These are phyloP conservation scores for Coemansia linderi DNA, from an alignment of 371 early-diverging fungal genomes.

Conservation along the genomic window DNA sequence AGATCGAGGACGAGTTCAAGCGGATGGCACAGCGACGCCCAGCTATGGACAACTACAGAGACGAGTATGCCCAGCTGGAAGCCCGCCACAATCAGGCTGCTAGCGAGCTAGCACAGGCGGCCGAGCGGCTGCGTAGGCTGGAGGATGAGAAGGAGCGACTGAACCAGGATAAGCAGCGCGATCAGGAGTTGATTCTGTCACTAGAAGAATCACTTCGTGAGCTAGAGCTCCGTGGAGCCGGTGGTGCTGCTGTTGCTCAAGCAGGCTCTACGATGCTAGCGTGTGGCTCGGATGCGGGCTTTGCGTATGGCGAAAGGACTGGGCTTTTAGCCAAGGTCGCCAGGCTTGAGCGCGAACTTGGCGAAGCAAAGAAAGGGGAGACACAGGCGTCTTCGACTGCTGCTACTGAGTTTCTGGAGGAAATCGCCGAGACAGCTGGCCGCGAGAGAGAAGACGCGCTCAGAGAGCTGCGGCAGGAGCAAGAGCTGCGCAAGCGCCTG, in stretches of 20 bases:
- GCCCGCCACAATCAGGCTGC: conserved; percentile 67
- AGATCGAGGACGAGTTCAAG: conserved; percentile 84
- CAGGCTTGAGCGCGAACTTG: conserved; percentile 76
- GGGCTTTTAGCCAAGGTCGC: conserved; percentile 66
- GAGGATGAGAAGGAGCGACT: conserved; percentile 65
- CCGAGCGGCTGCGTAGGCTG: conserved; percentile 64
- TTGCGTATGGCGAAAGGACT: conserved; percentile 60
- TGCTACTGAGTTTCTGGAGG: conserved; percentile 37
- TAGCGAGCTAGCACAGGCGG: conserved; percentile 71
- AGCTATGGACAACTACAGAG: conserved; percentile 83
- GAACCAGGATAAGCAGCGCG: conserved; percentile 63
- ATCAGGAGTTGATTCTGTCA: conserved; percentile 72
- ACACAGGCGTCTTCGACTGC: conserved; percentile 3
- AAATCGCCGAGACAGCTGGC: conserved; percentile 31
- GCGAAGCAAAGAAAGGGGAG: conserved; percentile 18
- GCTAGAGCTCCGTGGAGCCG: conserved; percentile 66
- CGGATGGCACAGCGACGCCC: conserved; percentile 78
- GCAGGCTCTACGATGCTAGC: conserved; percentile 28
- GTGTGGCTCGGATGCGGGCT: conserved; percentile 57
- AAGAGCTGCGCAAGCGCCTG: conserved; percentile 66
- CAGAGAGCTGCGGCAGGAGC: conserved; percentile 55
- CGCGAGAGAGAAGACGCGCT: conserved; percentile 50
- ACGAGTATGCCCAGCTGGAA: conserved; percentile 76
- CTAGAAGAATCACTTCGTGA: conserved; percentile 84
- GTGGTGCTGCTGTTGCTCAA: background rate